These are phyloP conservation scores for Candida dajiaensis DNA, from an alignment of 805 yeast genomes.

Conservation along the genomic window DNA sequence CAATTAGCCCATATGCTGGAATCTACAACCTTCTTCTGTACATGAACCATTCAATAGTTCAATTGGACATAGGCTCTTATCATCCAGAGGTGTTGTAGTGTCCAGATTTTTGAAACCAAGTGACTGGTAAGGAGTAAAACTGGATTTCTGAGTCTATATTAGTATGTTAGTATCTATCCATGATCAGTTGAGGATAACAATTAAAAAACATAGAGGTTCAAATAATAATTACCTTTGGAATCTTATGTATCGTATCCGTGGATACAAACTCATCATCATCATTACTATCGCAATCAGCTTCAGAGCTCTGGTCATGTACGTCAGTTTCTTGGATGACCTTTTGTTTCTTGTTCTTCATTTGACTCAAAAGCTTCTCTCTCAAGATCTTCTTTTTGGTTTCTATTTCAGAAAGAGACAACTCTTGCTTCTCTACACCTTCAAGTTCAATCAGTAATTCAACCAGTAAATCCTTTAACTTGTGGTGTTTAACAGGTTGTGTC, in stretches of 20 bases:
- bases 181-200: background rate
- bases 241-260: slow-evolving; percentile 19
- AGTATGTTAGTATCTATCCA: slow-evolving; percentile 15
- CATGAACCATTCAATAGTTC: slow-evolving; percentile 19
- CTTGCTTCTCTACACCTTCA: slow-evolving; percentile 12
- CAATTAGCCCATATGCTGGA: slow-evolving; percentile 14
- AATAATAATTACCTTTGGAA: slow-evolving; percentile 21
- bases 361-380: slow-evolving; percentile 7
- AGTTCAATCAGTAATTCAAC: slow-evolving; percentile 9
- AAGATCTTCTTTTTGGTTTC: slow-evolving; percentile 6
- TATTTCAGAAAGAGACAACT: slow-evolving; percentile 4
- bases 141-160: slow-evolving; percentile 12
- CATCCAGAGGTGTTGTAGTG: slow-evolving; percentile 1
- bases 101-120: slow-evolving; percentile 6
- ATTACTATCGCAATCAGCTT: background rate
- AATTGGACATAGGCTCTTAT: slow-evolving; percentile 17
- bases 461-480: slow-evolving; percentile 6
- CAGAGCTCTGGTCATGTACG: background rate
- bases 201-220: background rate
- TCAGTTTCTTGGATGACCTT: background rate
- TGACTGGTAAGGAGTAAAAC: slow-evolving; percentile 21
- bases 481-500: slow-evolving; percentile 2
- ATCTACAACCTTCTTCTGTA: slow-evolving; percentile 16
- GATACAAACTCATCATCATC: slow-evolving; percentile 1
- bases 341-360: slow-evolving; percentile 4